These are phyloP conservation scores for Penicillium thymicola DNA, from an alignment of 2,329 filamentous ascomycete species.

Conservation along the genomic window DNA sequence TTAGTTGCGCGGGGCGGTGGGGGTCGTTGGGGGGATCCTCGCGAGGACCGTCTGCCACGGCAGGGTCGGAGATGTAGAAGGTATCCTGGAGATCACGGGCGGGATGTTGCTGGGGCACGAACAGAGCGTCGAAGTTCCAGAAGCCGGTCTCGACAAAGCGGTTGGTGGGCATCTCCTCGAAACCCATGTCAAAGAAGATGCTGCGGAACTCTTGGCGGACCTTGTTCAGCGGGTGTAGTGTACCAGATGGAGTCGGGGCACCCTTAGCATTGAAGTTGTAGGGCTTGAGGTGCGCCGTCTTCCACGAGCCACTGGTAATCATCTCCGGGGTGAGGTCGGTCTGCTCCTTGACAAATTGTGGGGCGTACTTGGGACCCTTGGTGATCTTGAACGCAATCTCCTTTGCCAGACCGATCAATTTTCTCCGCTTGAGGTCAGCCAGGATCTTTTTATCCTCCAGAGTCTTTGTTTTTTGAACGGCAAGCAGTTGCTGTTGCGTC, in stretches of 20 bases:
- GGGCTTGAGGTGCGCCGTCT: conserved; percentile 82
- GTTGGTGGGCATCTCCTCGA: conserved; percentile 95
- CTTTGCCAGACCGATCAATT: conserved; percentile 80
- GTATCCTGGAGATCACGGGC: conserved; percentile 97
- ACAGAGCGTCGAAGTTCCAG: conserved; percentile 98
- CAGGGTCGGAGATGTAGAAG: conserved; percentile 94
- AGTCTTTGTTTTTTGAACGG: conserved; percentile 67
- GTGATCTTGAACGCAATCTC: conserved; percentile 76
- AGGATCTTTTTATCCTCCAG: conserved; percentile 71
- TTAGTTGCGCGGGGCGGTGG: conserved; percentile 33
- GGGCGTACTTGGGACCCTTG: conserved; percentile 85
- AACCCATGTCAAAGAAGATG: conserved; percentile 99
- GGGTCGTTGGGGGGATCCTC: conserved; percentile 50
- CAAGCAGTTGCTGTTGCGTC: conserved; percentile 71
- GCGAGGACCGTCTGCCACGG: conserved; percentile 64
- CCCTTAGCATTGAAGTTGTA: conserved; percentile 74
- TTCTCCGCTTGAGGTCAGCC: conserved; percentile 84
- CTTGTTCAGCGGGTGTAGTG: conserved; percentile 71
- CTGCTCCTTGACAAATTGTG: conserved; percentile 86
- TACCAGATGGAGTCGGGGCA: conserved; percentile 47
- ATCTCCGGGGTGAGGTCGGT: conserved; percentile 95
- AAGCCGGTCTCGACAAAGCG: conserved; percentile 94
- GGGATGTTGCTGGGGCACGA: conserved; percentile 95
- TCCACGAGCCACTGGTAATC: conserved; percentile 82
- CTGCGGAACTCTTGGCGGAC: conserved; percentile 92